Evolutionary conservation across 805 yeast genomes (phyloP), one percentile per base, ranked within the genome.

Genomic region (Candida succiphila): DNA sequence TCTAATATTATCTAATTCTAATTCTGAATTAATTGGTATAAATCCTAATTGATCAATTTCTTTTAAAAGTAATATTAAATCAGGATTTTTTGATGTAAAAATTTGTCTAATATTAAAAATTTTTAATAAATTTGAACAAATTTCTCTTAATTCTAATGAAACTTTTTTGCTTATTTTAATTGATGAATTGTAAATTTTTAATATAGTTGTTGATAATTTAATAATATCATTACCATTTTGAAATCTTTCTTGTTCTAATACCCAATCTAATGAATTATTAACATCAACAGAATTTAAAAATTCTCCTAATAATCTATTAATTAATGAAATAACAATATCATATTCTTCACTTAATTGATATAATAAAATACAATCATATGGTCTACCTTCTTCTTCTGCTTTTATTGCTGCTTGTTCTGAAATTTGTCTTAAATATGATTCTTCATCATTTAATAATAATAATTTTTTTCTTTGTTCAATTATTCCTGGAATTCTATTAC

Each of bases 361-460:
- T 35, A 92, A 67, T 37, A 84, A 63, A 39, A 92, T 69, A 15
- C 96, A 84, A 50, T 92, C 97, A 40, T 79, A 75, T 12, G 75
- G 67, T 49, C 95, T 70, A 7, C 96, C 96, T 48, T 88, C 97
- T 44, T 85, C 92, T 47, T 84, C 92, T 13, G 96, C 94, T 44
- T 75, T 75, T 29, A 67, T 67, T 3, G 96, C 96, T 20, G 95
- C 87, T 38, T 75, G 76, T 51, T 82, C 94, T 4, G 92, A 78
- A 27, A 89, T 86, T 37, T 72, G 71, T 40, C 66, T 68, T 42
- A 83, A 62, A 49, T 73, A 89, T 37, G 71, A 73, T 16, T 67
- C 65, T 39, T 78, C 71, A 43, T 74, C 68, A 5, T 60, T 58
- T 39, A 88, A 62, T 20, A 67, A 64, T 32, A 89, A 63, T 35